A percentile compares a stretch with the other conserved stretches of the same genome.
phyloP scores from a whole-genome alignment of 2,329 filamentous ascomycete genomes.

The Ramularia collo-cygni region DNA sequence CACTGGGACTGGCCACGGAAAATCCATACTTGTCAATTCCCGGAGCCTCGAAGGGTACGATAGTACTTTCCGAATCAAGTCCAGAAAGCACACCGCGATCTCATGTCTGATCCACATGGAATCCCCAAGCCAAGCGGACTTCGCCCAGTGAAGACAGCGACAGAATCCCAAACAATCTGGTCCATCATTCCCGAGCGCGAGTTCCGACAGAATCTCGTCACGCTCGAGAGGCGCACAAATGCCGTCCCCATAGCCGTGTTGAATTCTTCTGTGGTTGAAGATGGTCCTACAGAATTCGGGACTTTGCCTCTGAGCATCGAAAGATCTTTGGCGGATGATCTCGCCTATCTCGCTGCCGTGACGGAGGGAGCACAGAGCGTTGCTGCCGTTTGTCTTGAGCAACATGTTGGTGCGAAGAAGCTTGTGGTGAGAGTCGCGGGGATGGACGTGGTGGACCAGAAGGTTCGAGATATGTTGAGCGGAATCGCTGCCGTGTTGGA shows the following conservation, averaged over 20 bases:
- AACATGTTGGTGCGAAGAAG: constrained; percentile 1
- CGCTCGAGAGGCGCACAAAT: constrained; percentile 11
- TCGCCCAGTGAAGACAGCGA: constrained; percentile 5
- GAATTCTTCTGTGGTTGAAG: neutral
- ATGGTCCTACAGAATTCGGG: neutral
- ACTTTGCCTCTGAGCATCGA: constrained; percentile 5
- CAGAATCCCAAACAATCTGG: constrained; percentile 7
- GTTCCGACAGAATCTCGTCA: constrained; percentile 9
- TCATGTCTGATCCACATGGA: too few relatives aligned
- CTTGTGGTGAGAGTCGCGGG: constrained; percentile 7
- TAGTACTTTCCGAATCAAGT: too few relatives aligned
- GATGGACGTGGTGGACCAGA: constrained; percentile 11
- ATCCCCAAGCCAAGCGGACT: neutral
- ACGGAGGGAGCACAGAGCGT: constrained; percentile 12
- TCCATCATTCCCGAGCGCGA: constrained; percentile 5
- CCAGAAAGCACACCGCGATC: too few relatives aligned
- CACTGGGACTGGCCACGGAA: too few relatives aligned
- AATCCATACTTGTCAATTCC: too few relatives aligned
- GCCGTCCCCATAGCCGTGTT: constrained; percentile 12
- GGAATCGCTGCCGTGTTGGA: constrained; percentile 5
- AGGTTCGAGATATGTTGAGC: constrained; percentile 6
- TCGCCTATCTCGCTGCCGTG: constrained; percentile 11
- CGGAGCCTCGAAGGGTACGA: too few relatives aligned
- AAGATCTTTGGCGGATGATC: constrained; percentile 10
- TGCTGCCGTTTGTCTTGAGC: constrained; percentile 12